Percentiles rank a stretch among this genome's conserved stretches.
Conservation (phyloP, 2,329 filamentous ascomycete species). For the Aspergillus puulaauensis region DNA sequence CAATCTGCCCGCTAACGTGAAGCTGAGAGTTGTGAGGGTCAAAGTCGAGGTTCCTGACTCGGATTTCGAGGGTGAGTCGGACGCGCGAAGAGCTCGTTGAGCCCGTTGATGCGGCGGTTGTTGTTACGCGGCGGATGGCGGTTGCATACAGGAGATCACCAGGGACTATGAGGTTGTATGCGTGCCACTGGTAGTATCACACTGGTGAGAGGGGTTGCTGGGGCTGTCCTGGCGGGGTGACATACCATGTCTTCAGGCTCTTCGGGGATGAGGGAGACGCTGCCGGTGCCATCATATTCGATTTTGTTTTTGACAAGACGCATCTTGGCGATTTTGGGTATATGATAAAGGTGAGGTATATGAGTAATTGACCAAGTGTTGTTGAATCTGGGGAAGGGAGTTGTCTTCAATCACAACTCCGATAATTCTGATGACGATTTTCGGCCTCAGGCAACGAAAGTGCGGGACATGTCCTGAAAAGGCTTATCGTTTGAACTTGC, state of each 20-base stretch:
- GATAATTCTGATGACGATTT: constrained; percentile 3
- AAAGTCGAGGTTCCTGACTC: constrained; percentile 67
- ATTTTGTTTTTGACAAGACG: constrained; percentile 66
- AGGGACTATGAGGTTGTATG: constrained; percentile 70
- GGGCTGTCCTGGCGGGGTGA: background rate
- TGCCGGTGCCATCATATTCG: constrained; percentile 65
- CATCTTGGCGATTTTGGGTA: constrained; percentile 47
- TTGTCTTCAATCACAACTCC: background rate
- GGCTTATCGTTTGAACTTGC: constrained; percentile 9
- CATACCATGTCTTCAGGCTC: constrained; percentile 73
- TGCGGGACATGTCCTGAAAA: constrained; percentile 17
- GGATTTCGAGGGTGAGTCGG: constrained; percentile 64
- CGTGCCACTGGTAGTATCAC: constrained; percentile 60
- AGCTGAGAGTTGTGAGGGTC: constrained; percentile 67
- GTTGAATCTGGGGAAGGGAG: background rate
- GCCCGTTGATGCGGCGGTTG: constrained; percentile 55
- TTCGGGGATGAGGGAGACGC: constrained; percentile 66
- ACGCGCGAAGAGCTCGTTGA: constrained; percentile 64
- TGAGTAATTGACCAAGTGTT: background rate
- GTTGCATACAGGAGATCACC: constrained; percentile 64
- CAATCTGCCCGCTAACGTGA: constrained; percentile 66
- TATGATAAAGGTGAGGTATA: background rate
- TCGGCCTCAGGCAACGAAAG: constrained; percentile 12
- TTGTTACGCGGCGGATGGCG: constrained; percentile 66
- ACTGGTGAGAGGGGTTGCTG: constrained; percentile 5